Percentiles rank a stretch among this genome's conserved stretches.
phyloP scores from a whole-genome alignment of 768 basidiomycete species.

The Lepiota brunneoincarnata region DNA sequence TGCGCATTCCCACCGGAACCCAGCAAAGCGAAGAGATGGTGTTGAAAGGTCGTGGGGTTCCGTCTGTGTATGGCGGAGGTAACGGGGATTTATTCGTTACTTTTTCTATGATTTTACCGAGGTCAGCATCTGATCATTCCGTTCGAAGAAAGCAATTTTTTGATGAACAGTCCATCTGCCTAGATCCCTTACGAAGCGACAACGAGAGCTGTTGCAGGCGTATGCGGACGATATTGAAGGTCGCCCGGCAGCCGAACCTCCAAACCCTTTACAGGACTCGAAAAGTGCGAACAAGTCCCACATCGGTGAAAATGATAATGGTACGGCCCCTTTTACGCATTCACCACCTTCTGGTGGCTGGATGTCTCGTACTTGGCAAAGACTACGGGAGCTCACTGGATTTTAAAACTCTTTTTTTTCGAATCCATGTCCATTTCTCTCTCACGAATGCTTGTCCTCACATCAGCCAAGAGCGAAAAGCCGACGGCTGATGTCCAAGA shows the following conservation, averaged over 20 bases:
- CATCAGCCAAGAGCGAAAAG: slow-evolving; percentile 23
- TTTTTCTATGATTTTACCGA: slow-evolving; percentile 85
- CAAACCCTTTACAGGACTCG: slow-evolving; percentile 9
- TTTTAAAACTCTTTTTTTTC: slow-evolving; percentile 50
- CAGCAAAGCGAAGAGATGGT: slow-evolving; percentile 98
- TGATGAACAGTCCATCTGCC: slow-evolving; percentile 8
- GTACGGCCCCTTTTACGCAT: slow-evolving; percentile 72
- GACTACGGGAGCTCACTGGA: slow-evolving; percentile 66
- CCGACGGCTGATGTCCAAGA: slow-evolving; percentile 24
- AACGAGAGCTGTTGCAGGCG: slow-evolving; percentile 83
- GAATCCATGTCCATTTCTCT: slow-evolving; percentile 1
- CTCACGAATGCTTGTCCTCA: slow-evolving; percentile 18
- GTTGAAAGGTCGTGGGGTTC: slow-evolving; percentile 81
- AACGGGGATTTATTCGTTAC: slow-evolving; percentile 87
- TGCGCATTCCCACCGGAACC: slow-evolving; percentile 87
- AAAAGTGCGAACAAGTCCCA: slow-evolving; percentile 20
- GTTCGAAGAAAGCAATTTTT: background rate
- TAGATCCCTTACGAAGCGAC: slow-evolving; percentile 80
- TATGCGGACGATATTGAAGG: slow-evolving; percentile 96
- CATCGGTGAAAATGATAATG: slow-evolving; percentile 47
- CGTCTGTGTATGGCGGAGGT: slow-evolving; percentile 52
- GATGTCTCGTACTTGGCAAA: slow-evolving; percentile 69
- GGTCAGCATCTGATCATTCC: slow-evolving; percentile 47
- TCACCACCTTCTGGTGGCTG: slow-evolving; percentile 58
- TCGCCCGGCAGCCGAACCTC: slow-evolving; percentile 13